Base-by-base conservation (phyloP, 805 yeast species). In the Blastobotrys chiropterorum region DNA sequence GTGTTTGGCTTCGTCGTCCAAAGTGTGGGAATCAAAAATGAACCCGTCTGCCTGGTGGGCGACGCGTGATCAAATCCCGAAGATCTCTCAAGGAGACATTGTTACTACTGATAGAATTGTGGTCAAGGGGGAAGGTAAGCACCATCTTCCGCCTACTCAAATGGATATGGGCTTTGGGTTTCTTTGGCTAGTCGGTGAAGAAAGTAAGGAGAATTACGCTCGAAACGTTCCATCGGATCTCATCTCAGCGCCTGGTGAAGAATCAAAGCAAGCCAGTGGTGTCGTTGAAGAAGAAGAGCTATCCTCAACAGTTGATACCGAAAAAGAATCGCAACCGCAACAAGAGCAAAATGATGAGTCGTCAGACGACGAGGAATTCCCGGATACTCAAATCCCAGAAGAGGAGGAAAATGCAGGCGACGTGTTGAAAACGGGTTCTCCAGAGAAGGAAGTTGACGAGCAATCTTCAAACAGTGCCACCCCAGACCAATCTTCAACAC, bases 101-200 rank as follows among this genome's bases (percentile, higher is more conserved):
- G 69, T 90, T 46, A 76, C 82, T 0, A 71, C 85, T 2, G 94
- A 92, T 2, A 68, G 74, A 46, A 77, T 90, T 55, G 75, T 76
- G 48, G 72, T 78, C 48, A 73, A 78, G 44, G 78, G 78, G 5
- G 61, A 56, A 22, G 79, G 76, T 22, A 83, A 81, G 61, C 76
- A 74, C 16, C 78, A 72, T 57, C 70, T 90, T 58, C 82, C 72
- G 2, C 88, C 97, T 2, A 76, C 84, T n/a, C 95, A 84, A 59
- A 66, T 90, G 61, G 89, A 83, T 1, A 85, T 94, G 94, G 99
- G 99, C 0, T 74, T 90, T 59, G 97, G 86, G 0, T 76, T 94
- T 49, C 62, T 87, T 52, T 88, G 95, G 86, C 70, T 83, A 53
- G 73, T 81, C 1, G 85, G 85, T 47, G 84, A 78, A 31, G 74